Base-by-base conservation (phyloP, 768 basidiomycete genomes). In the Lepiota venenata region DNA sequence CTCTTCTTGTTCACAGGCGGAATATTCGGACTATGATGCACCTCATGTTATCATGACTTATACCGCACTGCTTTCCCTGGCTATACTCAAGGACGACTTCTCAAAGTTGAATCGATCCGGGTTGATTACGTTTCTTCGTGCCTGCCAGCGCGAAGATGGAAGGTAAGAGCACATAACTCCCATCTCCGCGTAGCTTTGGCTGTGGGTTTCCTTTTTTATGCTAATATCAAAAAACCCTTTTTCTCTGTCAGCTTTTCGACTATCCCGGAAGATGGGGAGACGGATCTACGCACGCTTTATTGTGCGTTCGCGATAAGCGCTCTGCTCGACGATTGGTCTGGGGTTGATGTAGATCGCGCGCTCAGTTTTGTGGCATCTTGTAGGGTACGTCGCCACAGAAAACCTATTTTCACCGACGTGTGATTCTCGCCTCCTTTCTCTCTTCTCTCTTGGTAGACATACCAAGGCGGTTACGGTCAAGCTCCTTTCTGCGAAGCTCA, bases 31-130 rank as follows among this genome's bases (percentile, higher is more conserved):
- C 35, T 82, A 84, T 63, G 81, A 88, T 58, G 77, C 80, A 15
- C 89, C 91, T 0, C 88, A 98, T 67, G 73, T 98, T 14, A 92
- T 97, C 51, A 91, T 93, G 80, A 94, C 95, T 7, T 99, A 98
- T 63, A 92, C 93, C 1, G 92, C 94, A 0, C 66, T 99, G 10
- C 71, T 97, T 3, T 80, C 83, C 0, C 84, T 99, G 10, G 83
- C 88, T 0, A 87, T 97, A 57, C 77, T 99, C 21, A 80, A 89
- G n/a, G 96, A 97, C 63, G 85, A 91, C 60, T 87, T 95, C 61
- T 68, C 79, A 32, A 73, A 71, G 51, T 72, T 99, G 20, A 81
- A 98, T 62, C 78, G 85, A 25, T 37, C 69, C 14, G 91, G 87
- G 0, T 70, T 98, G n/a, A 58, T 83, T 12, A 64, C 61, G 16